Evolutionary conservation across 176 grass and related monocot genomes (phyloP).

Genomic region (Oryza nivara): DNA sequence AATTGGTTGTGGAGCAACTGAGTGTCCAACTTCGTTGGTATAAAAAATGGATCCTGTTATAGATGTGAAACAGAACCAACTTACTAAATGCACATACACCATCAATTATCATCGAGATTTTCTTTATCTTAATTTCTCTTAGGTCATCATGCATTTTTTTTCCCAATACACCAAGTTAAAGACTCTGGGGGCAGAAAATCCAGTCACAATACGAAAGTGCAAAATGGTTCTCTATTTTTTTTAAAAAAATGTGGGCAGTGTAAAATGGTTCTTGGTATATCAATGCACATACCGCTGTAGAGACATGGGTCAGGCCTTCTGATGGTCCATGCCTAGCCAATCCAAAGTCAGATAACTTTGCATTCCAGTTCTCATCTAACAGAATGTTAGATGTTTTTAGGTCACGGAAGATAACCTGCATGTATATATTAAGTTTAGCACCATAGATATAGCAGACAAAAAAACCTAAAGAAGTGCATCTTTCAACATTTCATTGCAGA

Average conservation of each 20-base stretch:
- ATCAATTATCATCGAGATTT: not conserved
- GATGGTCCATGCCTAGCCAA: conserved; percentile 95
- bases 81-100: not conserved
- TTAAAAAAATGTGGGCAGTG: not conserved
- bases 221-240: not conserved
- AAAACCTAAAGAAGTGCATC: not conserved
- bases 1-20: not conserved
- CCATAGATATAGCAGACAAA: not conserved
- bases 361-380: conserved; percentile 92
- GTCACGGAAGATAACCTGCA: conserved; percentile 97
- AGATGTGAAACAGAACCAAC: conserved; percentile 4
- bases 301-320: conserved; percentile 93
- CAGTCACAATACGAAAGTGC: not conserved
- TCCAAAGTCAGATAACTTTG: conserved; percentile 96
- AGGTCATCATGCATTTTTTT: not conserved
- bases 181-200: conserved; percentile 14
- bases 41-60: not conserved
- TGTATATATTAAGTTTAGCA: conserved; percentile 26
- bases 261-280: not conserved
- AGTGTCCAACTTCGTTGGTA: not conserved
- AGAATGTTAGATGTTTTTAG: conserved; percentile 96
- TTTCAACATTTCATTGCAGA: not conserved
- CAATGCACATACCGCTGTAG: conserved; percentile 74
- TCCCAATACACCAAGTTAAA: not conserved
- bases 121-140: not conserved